A percentile compares a stretch with the other conserved stretches of the same genome.
Evolutionary conservation across 2,329 filamentous ascomycete genomes (phyloP).

Genomic region (Curvularia hawaiiensis): DNA sequence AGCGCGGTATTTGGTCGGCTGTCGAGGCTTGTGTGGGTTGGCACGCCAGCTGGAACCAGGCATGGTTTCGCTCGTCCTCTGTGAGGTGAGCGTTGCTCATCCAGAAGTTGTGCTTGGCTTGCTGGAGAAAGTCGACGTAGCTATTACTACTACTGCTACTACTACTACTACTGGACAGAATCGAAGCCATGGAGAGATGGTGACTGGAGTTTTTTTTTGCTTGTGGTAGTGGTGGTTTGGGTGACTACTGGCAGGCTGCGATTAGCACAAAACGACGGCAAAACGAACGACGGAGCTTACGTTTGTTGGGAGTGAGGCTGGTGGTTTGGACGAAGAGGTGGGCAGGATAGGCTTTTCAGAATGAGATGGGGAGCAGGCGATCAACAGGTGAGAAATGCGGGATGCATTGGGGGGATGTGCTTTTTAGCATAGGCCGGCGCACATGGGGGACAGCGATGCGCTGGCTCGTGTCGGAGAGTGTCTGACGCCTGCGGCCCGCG

Average conservation of each 20-base stretch:
- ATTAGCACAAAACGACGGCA: background rate
- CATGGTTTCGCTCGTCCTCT: slow-evolving; percentile 42
- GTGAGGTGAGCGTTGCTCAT: slow-evolving; percentile 39
- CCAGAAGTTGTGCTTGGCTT: slow-evolving; percentile 46
- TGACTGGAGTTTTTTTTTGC: background rate
- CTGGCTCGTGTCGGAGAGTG: slow-evolving; percentile 40
- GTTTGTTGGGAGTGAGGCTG: slow-evolving; percentile 6
- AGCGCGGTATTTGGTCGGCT: slow-evolving; percentile 41
- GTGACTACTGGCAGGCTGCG: slow-evolving; percentile 11
- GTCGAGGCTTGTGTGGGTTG: slow-evolving; percentile 26
- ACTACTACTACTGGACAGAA: slow-evolving; percentile 23
- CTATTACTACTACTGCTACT: slow-evolving; percentile 22
- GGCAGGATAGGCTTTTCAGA: slow-evolving; percentile 22
- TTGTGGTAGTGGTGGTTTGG: background rate
- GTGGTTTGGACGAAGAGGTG: slow-evolving; percentile 8
- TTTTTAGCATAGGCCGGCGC: slow-evolving; percentile 24
- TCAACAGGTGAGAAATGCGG: slow-evolving; percentile 31
- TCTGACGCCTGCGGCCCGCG: slow-evolving; percentile 34
- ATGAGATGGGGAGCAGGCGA: slow-evolving; percentile 26
- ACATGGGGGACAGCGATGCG: slow-evolving; percentile 32
- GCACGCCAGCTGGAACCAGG: slow-evolving; percentile 41
- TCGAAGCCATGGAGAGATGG: slow-evolving; percentile 33
- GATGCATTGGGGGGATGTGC: slow-evolving; percentile 27
- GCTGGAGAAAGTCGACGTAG: slow-evolving; percentile 40
- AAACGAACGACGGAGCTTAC: slow-evolving; percentile 21